Evolutionary conservation across 2,329 filamentous ascomycete species (phyloP).

Genomic region (Fusarium chuoi): DNA sequence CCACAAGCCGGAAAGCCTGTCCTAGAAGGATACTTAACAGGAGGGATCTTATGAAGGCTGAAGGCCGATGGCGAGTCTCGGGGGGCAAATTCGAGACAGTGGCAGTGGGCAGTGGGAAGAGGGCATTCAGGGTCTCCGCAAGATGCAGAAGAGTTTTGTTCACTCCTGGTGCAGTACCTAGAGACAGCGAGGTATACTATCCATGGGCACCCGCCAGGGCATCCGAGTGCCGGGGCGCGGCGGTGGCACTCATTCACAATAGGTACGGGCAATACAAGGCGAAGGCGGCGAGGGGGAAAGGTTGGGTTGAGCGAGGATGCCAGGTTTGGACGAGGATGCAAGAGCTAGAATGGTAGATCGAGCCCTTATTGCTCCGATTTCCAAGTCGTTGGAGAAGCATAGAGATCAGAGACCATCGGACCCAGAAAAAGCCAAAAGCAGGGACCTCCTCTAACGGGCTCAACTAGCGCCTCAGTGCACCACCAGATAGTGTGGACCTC

Average conservation of each 20-base stretch:
- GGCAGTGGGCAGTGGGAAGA: slow-evolving; percentile 11
- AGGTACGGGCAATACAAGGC: background rate
- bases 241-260: slow-evolving; percentile 7
- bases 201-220: slow-evolving; percentile 23
- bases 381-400: slow-evolving; percentile 39
- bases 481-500: background rate
- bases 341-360: slow-evolving; percentile 44
- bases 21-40: slow-evolving; percentile 17
- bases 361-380: slow-evolving; percentile 50
- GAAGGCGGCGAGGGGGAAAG: slow-evolving; percentile 24
- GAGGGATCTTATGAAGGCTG: background rate
- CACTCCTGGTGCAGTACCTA: background rate
- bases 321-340: slow-evolving; percentile 30
- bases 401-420: slow-evolving; percentile 47
- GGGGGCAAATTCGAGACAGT: slow-evolving; percentile 18
- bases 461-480: slow-evolving; percentile 1
- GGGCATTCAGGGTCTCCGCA: slow-evolving; percentile 32
- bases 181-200: background rate
- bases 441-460: slow-evolving; percentile 40
- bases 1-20: slow-evolving; percentile 12
- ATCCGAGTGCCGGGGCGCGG: slow-evolving; percentile 30
- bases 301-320: slow-evolving; percentile 19
- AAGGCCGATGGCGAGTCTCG: slow-evolving; percentile 19
- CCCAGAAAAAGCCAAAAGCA: slow-evolving; percentile 36
- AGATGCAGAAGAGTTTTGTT: slow-evolving; percentile 26